These are phyloP conservation scores for Polyporus arcularius DNA, from an alignment of 768 basidiomycete species.

Conservation along the genomic window DNA sequence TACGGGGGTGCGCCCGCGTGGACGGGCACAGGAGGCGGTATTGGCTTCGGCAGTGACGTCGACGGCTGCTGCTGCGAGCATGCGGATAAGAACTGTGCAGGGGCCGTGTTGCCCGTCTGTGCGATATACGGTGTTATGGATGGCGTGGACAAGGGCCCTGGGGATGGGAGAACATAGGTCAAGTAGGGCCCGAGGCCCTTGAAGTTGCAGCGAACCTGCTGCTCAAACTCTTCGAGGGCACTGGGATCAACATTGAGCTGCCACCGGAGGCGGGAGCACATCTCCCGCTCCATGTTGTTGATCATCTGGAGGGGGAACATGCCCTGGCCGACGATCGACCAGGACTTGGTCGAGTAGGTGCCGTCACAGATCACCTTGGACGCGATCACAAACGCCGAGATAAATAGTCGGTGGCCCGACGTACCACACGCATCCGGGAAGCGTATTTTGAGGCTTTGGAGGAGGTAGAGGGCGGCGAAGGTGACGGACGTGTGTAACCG, in stretches of 20 bases:
- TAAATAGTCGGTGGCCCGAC: slow-evolving; percentile 86
- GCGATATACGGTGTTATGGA: slow-evolving; percentile 32
- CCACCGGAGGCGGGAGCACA: slow-evolving; percentile 94
- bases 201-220: slow-evolving; percentile 61
- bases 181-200: slow-evolving; percentile 39
- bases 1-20: slow-evolving; percentile 9
- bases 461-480: slow-evolving; percentile 61
- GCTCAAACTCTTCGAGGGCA: slow-evolving; percentile 61
- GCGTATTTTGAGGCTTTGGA: slow-evolving; percentile 63
- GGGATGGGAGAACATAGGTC: slow-evolving; percentile 53
- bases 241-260: slow-evolving; percentile 73
- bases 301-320: slow-evolving; percentile 79
- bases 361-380: slow-evolving; percentile 74
- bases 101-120: slow-evolving; percentile 29
- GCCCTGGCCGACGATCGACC: slow-evolving; percentile 63
- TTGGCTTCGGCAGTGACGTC: slow-evolving; percentile 20
- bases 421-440: slow-evolving; percentile 89
- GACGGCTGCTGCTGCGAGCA: slow-evolving; percentile 16
- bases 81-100: slow-evolving; percentile 30
- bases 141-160: slow-evolving; percentile 21
- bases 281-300: slow-evolving; percentile 96
- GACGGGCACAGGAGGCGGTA: slow-evolving; percentile 11
- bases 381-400: slow-evolving; percentile 91
- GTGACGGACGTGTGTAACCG: slow-evolving; percentile 61
- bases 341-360: slow-evolving; percentile 71